A percentile compares a stretch with the other conserved stretches of the same genome.
Evolutionary conservation across 179 eudicot species (phyloP).

Genomic region (Camellia oleifera): DNA sequence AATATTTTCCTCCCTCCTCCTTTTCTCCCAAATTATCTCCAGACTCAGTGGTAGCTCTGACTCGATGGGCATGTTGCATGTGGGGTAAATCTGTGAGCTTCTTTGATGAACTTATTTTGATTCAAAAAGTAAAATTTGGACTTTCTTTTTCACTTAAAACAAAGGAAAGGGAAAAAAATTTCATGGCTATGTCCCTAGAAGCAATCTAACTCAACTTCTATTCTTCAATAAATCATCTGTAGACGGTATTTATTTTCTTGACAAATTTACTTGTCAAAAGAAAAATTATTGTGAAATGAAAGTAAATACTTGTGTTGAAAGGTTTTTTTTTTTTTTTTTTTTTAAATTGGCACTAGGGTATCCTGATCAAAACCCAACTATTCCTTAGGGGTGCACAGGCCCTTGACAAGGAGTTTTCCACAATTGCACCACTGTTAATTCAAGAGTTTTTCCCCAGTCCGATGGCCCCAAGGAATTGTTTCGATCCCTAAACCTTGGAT

Average conservation of each 20-base stretch:
- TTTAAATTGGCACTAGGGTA: too few species aligned
- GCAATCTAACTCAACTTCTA: neutral
- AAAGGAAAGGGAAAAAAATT: neutral
- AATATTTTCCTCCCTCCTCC: too few species aligned
- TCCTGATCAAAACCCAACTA: too few species aligned
- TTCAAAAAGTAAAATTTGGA: neutral
- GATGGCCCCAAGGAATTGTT: too few species aligned
- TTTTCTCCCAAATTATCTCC: neutral
- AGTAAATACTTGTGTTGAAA: too few species aligned
- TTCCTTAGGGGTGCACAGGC: too few species aligned
- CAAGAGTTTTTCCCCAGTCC: too few species aligned
- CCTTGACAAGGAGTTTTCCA: too few species aligned
- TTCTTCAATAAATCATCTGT: neutral
- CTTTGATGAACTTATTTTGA: neutral
- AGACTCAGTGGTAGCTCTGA: neutral
- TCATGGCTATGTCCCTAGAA: neutral
- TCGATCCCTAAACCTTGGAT: too few species aligned
- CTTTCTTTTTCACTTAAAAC: neutral
- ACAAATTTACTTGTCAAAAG: neutral
- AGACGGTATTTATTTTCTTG: neutral
- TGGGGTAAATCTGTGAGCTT: neutral
- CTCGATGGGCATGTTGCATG: neutral
- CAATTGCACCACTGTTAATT: too few species aligned
- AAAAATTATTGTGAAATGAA: neutral
- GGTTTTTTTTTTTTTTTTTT: too few species aligned